A percentile compares a stretch with the other conserved stretches of the same genome.
These are phyloP conservation scores for Gracilaria domingensis DNA, from an alignment of 23 red algal genomes.

Conservation along the genomic window DNA sequence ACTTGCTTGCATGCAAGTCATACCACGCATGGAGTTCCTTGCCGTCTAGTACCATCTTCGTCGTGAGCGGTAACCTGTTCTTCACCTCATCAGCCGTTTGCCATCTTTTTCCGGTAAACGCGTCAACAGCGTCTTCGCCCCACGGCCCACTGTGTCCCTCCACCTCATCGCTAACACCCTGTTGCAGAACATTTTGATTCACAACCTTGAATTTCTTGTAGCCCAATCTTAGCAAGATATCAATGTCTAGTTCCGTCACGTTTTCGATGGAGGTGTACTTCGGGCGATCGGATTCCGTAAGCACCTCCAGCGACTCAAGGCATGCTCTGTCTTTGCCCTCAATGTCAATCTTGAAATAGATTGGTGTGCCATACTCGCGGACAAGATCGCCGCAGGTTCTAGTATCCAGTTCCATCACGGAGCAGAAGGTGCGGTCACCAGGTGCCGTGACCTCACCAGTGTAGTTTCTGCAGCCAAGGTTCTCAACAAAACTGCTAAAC, in stretches of 20 bases:
- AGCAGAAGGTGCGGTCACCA: constrained; percentile 35
- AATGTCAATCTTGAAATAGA: constrained; percentile 67
- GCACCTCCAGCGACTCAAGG: constrained; percentile 38
- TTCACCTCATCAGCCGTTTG: constrained; percentile 32
- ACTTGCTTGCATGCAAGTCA: constrained; percentile 62
- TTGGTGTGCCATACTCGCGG: constrained; percentile 45
- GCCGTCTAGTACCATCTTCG: constrained; percentile 19
- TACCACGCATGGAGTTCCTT: constrained; percentile 31
- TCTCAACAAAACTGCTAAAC: constrained; percentile 51
- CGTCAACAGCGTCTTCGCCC: constrained; percentile 62
- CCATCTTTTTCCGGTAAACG: constrained; percentile 43
- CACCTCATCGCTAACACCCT: constrained; percentile 20
- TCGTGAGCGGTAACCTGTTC: constrained; percentile 35
- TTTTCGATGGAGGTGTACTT: constrained; percentile 61
- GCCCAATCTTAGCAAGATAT: constrained; percentile 29
- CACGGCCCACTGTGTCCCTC: constrained; percentile 52
- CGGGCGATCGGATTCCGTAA: constrained; percentile 26
- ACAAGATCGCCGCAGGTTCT: constrained; percentile 47
- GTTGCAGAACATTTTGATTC: constrained; percentile 27
- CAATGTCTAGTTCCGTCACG: constrained; percentile 44
- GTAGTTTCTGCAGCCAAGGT: constrained; percentile 33
- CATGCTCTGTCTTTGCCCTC: constrained; percentile 58
- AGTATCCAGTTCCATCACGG: constrained; percentile 36
- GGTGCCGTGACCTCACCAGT: not conserved
- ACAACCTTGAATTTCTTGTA: constrained; percentile 59